Conservation (phyloP, 2,329 filamentous ascomycete species). For the Massarina eburnea region DNA sequence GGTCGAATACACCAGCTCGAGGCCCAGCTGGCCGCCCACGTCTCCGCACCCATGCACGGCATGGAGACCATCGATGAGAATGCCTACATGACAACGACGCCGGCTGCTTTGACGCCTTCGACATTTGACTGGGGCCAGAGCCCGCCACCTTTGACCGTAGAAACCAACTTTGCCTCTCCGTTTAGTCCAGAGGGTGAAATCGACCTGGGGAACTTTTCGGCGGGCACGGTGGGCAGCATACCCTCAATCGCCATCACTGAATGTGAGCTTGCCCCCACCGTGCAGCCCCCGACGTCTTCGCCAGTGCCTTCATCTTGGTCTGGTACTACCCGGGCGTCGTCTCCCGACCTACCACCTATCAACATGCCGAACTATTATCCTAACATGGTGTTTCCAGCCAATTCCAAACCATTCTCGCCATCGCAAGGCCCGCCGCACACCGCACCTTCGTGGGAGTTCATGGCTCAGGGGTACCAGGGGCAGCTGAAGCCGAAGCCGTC, state of each 20-base stretch:
- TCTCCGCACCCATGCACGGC: slow-evolving; percentile 39
- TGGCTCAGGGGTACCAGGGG: slow-evolving; percentile 25
- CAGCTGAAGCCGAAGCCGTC: slow-evolving; percentile 24
- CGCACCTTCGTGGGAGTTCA: slow-evolving; percentile 39
- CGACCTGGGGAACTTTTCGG: slow-evolving; percentile 27
- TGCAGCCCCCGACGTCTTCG: slow-evolving; percentile 33
- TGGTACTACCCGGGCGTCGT: slow-evolving; percentile 40
- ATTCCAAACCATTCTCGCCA: slow-evolving; percentile 21
- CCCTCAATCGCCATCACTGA: slow-evolving; percentile 41
- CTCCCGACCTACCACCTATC: slow-evolving; percentile 35
- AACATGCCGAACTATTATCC: slow-evolving; percentile 27
- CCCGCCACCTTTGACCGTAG: slow-evolving; percentile 26
- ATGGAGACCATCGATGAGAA: slow-evolving; percentile 37
- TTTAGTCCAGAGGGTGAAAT: slow-evolving; percentile 24
- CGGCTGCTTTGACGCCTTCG: slow-evolving; percentile 25
- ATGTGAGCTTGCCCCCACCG: slow-evolving; percentile 37
- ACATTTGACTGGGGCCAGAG: slow-evolving; percentile 34
- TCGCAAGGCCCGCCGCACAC: slow-evolving; percentile 32
- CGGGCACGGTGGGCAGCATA: slow-evolving; percentile 22
- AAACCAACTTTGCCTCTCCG: slow-evolving; percentile 29
- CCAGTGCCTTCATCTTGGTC: slow-evolving; percentile 42
- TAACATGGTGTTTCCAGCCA: slow-evolving; percentile 17
- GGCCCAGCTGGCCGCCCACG: slow-evolving; percentile 37
- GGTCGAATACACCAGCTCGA: slow-evolving; percentile 42
- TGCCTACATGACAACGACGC: slow-evolving; percentile 24